These are phyloP conservation scores for Corinectria fuckeliana DNA, from an alignment of 2,329 filamentous ascomycete species.

Conservation along the genomic window DNA sequence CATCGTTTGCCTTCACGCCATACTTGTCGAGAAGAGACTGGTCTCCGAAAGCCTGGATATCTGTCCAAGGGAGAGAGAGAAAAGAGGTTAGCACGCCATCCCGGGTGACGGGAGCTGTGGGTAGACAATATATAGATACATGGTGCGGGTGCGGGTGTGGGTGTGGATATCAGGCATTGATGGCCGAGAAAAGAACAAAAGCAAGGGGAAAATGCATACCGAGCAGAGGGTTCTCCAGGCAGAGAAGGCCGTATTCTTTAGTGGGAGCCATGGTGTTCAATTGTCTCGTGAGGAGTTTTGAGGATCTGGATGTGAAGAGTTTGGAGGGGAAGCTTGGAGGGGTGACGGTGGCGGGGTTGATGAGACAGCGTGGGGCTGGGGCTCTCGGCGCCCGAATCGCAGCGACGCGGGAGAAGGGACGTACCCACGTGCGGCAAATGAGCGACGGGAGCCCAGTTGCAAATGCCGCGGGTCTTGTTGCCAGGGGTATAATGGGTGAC, in stretches of 20 bases:
- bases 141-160: not conserved
- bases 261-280: slow-evolving; percentile 68
- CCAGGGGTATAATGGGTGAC: slow-evolving; percentile 18
- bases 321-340: slow-evolving; percentile 36
- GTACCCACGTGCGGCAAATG: slow-evolving; percentile 33
- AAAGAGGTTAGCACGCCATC: slow-evolving; percentile 27
- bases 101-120: not conserved
- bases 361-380: slow-evolving; percentile 28
- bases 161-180: not conserved
- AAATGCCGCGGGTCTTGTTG: slow-evolving; percentile 18
- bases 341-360: slow-evolving; percentile 29
- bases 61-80: slow-evolving; percentile 49
- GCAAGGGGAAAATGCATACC: slow-evolving; percentile 60
- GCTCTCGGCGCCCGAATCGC: slow-evolving; percentile 33
- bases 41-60: slow-evolving; percentile 89
- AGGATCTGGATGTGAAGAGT: slow-evolving; percentile 35
- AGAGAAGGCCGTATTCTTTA: slow-evolving; percentile 88
- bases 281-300: slow-evolving; percentile 25
- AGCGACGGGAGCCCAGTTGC: slow-evolving; percentile 18
- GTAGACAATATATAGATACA: too few relatives aligned
- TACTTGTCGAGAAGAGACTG: slow-evolving; percentile 91
- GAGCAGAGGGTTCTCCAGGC: slow-evolving; percentile 96
- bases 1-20: slow-evolving; percentile 92
- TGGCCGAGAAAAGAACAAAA: not conserved
- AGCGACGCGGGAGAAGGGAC: slow-evolving; percentile 31